Evolutionary conservation across 2,329 filamentous ascomycete genomes (phyloP).

Genomic region (Calycina herbarum): DNA sequence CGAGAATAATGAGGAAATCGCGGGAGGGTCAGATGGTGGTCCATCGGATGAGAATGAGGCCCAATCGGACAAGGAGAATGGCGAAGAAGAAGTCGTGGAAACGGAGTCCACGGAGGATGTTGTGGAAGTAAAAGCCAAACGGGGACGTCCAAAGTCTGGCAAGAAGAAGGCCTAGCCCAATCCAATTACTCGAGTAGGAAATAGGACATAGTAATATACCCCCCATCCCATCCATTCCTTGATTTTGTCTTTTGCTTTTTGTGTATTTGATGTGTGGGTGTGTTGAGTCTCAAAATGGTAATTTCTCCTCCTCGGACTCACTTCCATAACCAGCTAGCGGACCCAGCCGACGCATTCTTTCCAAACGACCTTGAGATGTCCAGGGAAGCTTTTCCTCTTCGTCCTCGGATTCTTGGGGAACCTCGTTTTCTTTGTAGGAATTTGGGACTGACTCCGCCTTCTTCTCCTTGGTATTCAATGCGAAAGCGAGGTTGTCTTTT

Average conservation of each 20-base stretch:
- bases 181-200: background rate
- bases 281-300: background rate
- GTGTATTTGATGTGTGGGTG: background rate
- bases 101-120: slow-evolving; percentile 19
- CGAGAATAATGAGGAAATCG: slow-evolving; percentile 11
- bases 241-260: background rate
- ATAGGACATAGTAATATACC: background rate
- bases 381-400: background rate
- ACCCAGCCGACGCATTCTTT: background rate
- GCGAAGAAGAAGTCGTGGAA: slow-evolving; percentile 19
- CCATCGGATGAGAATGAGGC: background rate
- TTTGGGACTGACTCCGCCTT: background rate
- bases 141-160: background rate
- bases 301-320: background rate
- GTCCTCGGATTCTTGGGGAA: background rate
- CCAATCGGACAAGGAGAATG: background rate
- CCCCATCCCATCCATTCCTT: background rate
- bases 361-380: background rate
- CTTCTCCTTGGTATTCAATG: background rate
- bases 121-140: background rate
- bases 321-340: background rate
- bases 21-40: background rate
- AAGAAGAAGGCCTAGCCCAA: slow-evolving; percentile 1
- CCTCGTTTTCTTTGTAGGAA: background rate
- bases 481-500: no score